A percentile compares a stretch with the other conserved stretches of the same genome.
Evolutionary conservation across 2,329 filamentous ascomycete genomes (phyloP).

Genomic region (Hypoxylon rubiginosum): DNA sequence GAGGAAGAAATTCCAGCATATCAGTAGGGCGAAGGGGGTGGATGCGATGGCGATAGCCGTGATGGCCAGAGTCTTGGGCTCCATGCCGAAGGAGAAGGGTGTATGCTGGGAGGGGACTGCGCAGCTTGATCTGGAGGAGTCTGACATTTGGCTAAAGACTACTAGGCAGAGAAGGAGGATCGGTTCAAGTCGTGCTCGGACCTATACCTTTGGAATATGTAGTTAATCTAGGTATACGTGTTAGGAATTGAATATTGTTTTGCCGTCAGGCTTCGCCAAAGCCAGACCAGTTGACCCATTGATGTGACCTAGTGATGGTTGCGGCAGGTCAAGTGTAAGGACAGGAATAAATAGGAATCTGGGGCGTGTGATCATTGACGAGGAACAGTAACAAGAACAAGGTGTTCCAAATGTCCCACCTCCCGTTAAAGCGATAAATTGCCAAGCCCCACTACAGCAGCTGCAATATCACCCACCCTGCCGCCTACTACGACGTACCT

Average conservation of each 20-base stretch:
- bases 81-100: slow-evolving; percentile 44
- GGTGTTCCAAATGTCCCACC: slow-evolving; percentile 18
- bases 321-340: slow-evolving; percentile 7
- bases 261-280: slow-evolving; percentile 39
- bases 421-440: neutral
- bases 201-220: slow-evolving; percentile 3
- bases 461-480: too few relatives aligned
- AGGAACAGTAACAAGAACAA: slow-evolving; percentile 21
- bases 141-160: slow-evolving; percentile 33
- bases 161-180: neutral
- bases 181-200: slow-evolving; percentile 16
- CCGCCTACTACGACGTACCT: too few relatives aligned
- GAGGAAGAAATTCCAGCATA: slow-evolving; percentile 50
- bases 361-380: slow-evolving; percentile 28
- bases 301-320: slow-evolving; percentile 33
- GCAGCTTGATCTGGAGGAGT: slow-evolving; percentile 17
- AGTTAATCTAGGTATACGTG: slow-evolving; percentile 29
- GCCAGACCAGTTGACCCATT: slow-evolving; percentile 44
- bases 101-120: slow-evolving; percentile 9
- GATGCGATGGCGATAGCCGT: slow-evolving; percentile 47
- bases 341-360: too few relatives aligned
- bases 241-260: slow-evolving; percentile 34
- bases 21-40: slow-evolving; percentile 48
- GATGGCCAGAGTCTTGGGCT: slow-evolving; percentile 42
- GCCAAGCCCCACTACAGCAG: too few relatives aligned